Base-by-base conservation (phyloP, 139 green algal genomes). In the Pleodorina starrii region DNA sequence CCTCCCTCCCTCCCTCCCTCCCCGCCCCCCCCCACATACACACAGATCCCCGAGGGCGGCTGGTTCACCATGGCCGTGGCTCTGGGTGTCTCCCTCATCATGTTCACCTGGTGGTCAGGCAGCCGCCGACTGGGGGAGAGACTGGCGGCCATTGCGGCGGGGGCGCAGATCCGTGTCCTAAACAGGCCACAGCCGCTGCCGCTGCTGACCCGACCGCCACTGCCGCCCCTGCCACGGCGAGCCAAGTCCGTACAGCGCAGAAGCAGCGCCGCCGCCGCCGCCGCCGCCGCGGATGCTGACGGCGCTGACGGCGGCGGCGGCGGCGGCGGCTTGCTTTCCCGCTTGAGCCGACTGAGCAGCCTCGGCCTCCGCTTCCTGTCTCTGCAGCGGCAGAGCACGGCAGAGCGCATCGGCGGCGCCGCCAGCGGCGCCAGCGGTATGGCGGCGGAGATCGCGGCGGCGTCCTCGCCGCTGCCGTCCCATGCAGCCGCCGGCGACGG, bases 61-160 rank as follows among this genome's bases (percentile, higher is more conserved):
- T 91, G 88, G 88, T 86, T 91, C 50, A 73, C 69, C 0, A 21
- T 91, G 36, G 71, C 80, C 1, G 66, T 91, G 17, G 66, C 79
- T 4, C 29, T 32, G 27, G 78, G 17, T 5, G 63, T 84, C 0
- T 54, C 87, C 12, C 11, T 10, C 36, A 48, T 91, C 46, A 88
- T 87, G 77, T 29, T 84, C 19, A 16, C 43, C 0, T 91, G 87
- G 87, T 89, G 84, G 84, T 71, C 72, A 36, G 80, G 80, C 80
- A 77, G 80, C 60, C 27, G 80, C 1, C 80, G 80, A 1, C 59
- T 87, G 60, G 80, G 57, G 14, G 80, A 87, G 80, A 40, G 60
- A 40, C 59, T 87, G 42, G 29, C 29, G 59, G 80, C 59, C 17
- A 6, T 48, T 5, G 40, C 79, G 11, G 38, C 10, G 16, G 80